Evolutionary conservation across 352 stramenopile genomes (phyloP).

Genomic region (Phytophthora constricta): DNA sequence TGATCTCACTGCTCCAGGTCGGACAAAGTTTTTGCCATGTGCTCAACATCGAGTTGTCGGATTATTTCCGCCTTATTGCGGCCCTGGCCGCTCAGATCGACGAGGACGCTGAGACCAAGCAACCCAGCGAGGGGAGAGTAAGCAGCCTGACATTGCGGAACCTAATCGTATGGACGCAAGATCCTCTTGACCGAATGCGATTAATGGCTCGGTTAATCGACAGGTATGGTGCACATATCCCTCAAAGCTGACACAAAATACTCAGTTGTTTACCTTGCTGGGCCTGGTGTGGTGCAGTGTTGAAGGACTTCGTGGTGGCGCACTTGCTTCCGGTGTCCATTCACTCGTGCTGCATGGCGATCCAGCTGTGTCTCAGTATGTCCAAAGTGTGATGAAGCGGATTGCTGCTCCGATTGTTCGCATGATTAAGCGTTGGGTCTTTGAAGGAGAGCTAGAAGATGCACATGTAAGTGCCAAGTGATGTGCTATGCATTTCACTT

Average conservation of each 20-base stretch:
- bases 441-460: conserved; percentile 89
- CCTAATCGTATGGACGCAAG: conserved; percentile 91
- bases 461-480: conserved; percentile 79
- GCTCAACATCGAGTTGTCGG: conserved; percentile 90
- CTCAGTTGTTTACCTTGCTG: conserved; percentile 1
- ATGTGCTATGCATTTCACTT: not conserved
- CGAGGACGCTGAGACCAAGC: conserved; percentile 72
- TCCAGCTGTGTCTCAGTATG: conserved; percentile 69
- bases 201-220: conserved; percentile 91
- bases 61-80: conserved; percentile 94
- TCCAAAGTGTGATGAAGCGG: conserved; percentile 83
- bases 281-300: conserved; percentile 50
- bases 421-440: conserved; percentile 90
- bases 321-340: conserved; percentile 90
- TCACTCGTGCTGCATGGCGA: conserved; percentile 93
- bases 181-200: conserved; percentile 87
- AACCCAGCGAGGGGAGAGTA: conserved; percentile 40
- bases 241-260: not conserved
- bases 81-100: conserved; percentile 92
- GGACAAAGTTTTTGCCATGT: conserved; percentile 91
- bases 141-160: conserved; percentile 89
- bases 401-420: conserved; percentile 82
- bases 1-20: conserved; percentile 46
- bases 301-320: conserved; percentile 85
- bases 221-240: conserved; percentile 48